Evolutionary conservation across 1,284 basidiomycete species (phyloP).

Genomic region (Sporisorium scitamineum): DNA sequence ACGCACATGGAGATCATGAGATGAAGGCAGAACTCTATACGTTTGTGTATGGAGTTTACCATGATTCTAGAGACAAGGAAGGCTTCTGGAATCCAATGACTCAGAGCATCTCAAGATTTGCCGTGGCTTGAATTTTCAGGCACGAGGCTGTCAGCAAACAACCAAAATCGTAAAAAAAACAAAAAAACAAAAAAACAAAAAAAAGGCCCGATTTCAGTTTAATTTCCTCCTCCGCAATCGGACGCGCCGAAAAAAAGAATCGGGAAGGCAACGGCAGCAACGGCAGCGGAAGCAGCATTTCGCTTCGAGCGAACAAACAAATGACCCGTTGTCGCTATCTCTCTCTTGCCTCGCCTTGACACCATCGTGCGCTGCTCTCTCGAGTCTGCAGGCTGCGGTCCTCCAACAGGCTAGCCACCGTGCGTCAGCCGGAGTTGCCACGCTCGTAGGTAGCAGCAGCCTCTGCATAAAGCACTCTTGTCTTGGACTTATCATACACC

Average conservation of each 20-base stretch:
- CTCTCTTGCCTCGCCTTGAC: not conserved
- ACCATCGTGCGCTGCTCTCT: constrained; percentile 27
- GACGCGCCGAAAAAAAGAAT: not conserved
- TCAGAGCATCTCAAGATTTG: not conserved
- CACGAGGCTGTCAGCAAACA: not conserved
- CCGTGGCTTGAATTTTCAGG: not conserved
- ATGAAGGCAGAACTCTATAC: no score
- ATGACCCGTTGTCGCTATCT: constrained; percentile 2
- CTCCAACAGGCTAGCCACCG: constrained; percentile 35
- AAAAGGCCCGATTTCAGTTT: not conserved
- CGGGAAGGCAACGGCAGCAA: not conserved
- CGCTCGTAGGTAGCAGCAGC: constrained; percentile 20
- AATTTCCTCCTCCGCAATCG: not conserved
- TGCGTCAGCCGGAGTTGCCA: constrained; percentile 30
- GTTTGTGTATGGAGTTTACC: no score
- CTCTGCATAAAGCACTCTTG: not conserved
- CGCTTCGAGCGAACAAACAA: not conserved
- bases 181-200: not conserved
- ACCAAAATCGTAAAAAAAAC: not conserved
- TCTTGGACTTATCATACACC: not conserved
- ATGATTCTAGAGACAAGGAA: no score
- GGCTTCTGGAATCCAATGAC: not conserved
- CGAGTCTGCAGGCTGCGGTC: constrained; percentile 26
- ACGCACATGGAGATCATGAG: no score
- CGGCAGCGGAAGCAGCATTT: not conserved